Evolutionary conservation across 2,329 filamentous ascomycete species (phyloP).

Genomic region (Colletotrichum costaricense): DNA sequence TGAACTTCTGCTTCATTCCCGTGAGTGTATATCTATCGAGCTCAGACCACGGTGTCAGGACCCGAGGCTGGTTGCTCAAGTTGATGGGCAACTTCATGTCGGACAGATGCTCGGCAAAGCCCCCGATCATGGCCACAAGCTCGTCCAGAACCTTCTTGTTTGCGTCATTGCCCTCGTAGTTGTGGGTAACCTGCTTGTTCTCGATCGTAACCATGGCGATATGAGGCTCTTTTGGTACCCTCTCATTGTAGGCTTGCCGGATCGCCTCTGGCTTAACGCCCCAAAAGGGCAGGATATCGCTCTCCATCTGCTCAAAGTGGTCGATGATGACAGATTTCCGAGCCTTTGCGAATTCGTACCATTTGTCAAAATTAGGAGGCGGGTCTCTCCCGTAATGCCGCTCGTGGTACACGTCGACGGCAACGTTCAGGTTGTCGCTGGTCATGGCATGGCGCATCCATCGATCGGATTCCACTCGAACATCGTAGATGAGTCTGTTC

Average conservation of each 20-base stretch:
- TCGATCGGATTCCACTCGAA: slow-evolving; percentile 57
- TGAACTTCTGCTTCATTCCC: slow-evolving; percentile 48
- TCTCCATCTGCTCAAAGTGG: slow-evolving; percentile 82
- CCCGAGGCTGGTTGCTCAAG: slow-evolving; percentile 77
- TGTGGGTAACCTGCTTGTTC: slow-evolving; percentile 67
- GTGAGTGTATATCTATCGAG: slow-evolving; percentile 44
- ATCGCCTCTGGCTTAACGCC: slow-evolving; percentile 75
- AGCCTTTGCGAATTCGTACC: slow-evolving; percentile 82
- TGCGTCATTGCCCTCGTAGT: slow-evolving; percentile 45
- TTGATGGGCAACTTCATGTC: slow-evolving; percentile 91
- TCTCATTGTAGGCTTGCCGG: slow-evolving; percentile 63
- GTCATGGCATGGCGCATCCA: slow-evolving; percentile 60
- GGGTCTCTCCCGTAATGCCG: slow-evolving; percentile 74
- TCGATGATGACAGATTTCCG: slow-evolving; percentile 79
- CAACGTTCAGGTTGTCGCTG: slow-evolving; percentile 59
- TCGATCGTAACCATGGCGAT: slow-evolving; percentile 68
- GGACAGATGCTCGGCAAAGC: slow-evolving; percentile 79
- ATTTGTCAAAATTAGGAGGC: slow-evolving; percentile 84
- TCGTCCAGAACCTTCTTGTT: slow-evolving; percentile 53
- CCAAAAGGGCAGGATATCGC: slow-evolving; percentile 83
- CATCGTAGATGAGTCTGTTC: slow-evolving; percentile 60
- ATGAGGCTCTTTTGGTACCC: slow-evolving; percentile 52
- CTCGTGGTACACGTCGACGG: slow-evolving; percentile 61
- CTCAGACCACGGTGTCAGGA: slow-evolving; percentile 78
- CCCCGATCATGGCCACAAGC: slow-evolving; percentile 74